Base-by-base conservation (phyloP, 306 rosid species). In the Gynostemma pentaphyllum region DNA sequence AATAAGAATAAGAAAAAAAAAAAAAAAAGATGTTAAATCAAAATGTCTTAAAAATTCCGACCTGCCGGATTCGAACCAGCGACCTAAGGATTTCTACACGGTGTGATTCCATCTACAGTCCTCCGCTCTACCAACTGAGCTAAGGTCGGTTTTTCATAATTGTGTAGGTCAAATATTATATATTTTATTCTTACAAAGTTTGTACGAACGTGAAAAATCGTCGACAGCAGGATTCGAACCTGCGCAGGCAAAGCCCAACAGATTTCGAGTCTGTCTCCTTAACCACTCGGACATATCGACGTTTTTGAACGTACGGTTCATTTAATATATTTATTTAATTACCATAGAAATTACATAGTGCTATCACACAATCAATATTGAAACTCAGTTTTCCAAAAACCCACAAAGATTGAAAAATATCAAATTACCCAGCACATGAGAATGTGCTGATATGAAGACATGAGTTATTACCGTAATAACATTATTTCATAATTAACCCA, bases 201-300 rank as follows among this genome's bases (percentile, higher is more conserved):
- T n/a, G n/a, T n/a, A 24, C 0, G 5, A 11, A 0, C 1, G 0
- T 1, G 3, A 19, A 24, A 54, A 19, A 9, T 0, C 64, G 64
- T 56, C 64, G 16, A 56, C 64, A 56, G 64, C 45, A 34, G 64
- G 64, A 56, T 56, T 56, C 64, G 64, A 56, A 56, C 64, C 64
- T 56, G 64, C 64, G 64, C 45, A 56, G 64, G 64, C 64, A 56
- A 9, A 56, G 64, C 64, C 64, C 64, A 56, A 56, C 45, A 56
- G 64, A 56, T 56, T 56, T 56, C 64, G 64, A 56, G 64, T 56
- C 64, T 56, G 64, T 56, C 64, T 56, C 64, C 64, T 56, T 56
- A 56, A 56, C 64, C 64, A 56, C 64, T 56, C 64, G 64, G 64
- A 56, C 64, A 56, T 56, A 56, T 56, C 28, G 64, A 56, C 56